A percentile compares a stretch with the other conserved stretches of the same genome.
phyloP scores from a whole-genome alignment of 305 asterid species.

The Euphrasia arctica region DNA sequence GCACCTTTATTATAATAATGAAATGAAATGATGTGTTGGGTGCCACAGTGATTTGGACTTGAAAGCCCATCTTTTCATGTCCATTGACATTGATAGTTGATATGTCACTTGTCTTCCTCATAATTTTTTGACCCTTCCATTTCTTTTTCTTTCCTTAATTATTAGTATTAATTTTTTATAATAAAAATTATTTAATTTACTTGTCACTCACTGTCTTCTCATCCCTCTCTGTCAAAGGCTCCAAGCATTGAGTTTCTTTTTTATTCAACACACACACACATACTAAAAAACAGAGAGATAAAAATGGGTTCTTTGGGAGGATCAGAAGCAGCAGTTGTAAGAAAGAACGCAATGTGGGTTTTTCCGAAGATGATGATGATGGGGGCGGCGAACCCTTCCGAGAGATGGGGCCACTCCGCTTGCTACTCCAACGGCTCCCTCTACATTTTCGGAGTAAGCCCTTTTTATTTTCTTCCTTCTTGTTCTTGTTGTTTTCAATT shows the following conservation, averaged over 20 bases:
- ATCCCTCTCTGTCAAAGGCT: too few relatives aligned
- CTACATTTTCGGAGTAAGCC: slow-evolving; percentile 78
- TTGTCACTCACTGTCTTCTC: too few relatives aligned
- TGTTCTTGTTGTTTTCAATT: background rate
- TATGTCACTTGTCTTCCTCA: slow-evolving; percentile 72
- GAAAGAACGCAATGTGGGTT: slow-evolving; percentile 70
- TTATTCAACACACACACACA: background rate
- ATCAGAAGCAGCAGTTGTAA: slow-evolving; percentile 35
- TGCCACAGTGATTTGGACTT: slow-evolving; percentile 82
- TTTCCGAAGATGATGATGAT: slow-evolving; percentile 51
- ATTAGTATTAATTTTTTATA: too few relatives aligned
- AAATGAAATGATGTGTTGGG: slow-evolving; percentile 38
- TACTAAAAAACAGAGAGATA: background rate
- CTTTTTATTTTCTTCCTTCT: background rate
- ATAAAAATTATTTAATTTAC: slow-evolving; percentile 24
- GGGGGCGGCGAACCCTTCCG: slow-evolving; percentile 72
- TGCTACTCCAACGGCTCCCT: slow-evolving; percentile 71
- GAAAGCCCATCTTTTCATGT: slow-evolving; percentile 99
- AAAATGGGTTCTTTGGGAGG: slow-evolving; percentile 62
- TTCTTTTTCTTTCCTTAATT: background rate
- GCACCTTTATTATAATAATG: background rate
- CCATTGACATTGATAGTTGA: slow-evolving; percentile 91
- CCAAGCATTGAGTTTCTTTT: background rate
- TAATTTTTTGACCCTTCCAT: slow-evolving; percentile 34
- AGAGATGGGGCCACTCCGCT: slow-evolving; percentile 99